phyloP scores from a whole-genome alignment of 768 basidiomycete species.

The Boletus reticuloceps region DNA sequence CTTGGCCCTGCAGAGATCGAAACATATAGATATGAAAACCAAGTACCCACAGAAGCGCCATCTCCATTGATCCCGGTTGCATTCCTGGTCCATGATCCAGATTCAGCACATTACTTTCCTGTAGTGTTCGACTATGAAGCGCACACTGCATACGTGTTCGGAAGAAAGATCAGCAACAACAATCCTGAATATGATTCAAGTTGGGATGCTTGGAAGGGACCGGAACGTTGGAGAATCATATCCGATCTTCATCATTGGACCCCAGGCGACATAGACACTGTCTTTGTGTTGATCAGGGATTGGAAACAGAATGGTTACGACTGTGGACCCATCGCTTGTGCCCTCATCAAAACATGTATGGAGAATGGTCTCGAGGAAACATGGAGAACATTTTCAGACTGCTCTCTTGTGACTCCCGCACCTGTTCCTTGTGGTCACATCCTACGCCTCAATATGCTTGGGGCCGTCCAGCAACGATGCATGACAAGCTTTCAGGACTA shows the following conservation, averaged over 20 bases:
- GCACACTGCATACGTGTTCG: neutral
- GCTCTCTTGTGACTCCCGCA: neutral
- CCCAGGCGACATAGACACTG: neutral
- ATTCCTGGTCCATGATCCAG: neutral
- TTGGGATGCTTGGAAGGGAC: conserved; percentile 1
- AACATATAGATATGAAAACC: no score
- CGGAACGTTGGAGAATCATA: neutral
- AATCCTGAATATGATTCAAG: neutral
- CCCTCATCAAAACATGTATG: neutral
- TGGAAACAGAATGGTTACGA: conserved; percentile 9
- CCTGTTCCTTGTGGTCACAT: conserved; percentile 2
- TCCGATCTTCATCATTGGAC: conserved; percentile 1
- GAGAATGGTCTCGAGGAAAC: neutral
- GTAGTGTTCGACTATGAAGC: neutral
- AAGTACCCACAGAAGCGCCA: neutral
- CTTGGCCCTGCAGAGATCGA: no score
- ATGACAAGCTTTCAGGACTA: neutral
- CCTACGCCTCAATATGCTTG: neutral
- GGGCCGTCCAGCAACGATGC: neutral
- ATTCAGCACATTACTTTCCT: neutral
- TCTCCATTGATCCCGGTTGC: neutral
- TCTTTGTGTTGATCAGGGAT: neutral
- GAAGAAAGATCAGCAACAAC: neutral
- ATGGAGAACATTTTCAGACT: neutral
- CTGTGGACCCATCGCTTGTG: conserved; percentile 1